Conservation (phyloP, 176 grass and related monocot species). For the Zizania latifolia region DNA sequence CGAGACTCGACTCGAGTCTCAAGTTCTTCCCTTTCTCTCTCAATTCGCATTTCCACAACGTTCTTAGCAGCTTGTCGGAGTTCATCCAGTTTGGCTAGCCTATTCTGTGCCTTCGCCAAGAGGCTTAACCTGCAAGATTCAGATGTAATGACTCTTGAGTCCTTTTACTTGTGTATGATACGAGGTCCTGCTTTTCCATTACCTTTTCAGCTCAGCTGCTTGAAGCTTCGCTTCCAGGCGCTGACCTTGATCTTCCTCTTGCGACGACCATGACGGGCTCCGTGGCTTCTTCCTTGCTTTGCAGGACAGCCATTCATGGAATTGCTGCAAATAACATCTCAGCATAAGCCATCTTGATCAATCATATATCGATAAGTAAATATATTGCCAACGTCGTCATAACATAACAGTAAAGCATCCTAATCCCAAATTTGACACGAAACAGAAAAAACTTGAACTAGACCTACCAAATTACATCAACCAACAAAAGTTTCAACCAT, state of each 20-base stretch:
- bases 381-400: neutral
- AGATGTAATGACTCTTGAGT: neutral
- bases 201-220: slow-evolving; percentile 96
- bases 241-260: slow-evolving; percentile 87
- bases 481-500: slow-evolving; percentile 11
- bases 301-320: slow-evolving; percentile 83
- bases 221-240: slow-evolving; percentile 81
- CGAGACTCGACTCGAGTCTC: slow-evolving; percentile 82
- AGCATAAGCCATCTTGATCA: neutral
- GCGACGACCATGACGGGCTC: slow-evolving; percentile 96
- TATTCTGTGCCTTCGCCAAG: slow-evolving; percentile 69
- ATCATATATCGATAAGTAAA: neutral
- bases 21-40: slow-evolving; percentile 87
- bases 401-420: neutral
- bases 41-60: slow-evolving; percentile 66
- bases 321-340: slow-evolving; percentile 65
- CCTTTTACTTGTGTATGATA: neutral
- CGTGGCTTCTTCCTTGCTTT: slow-evolving; percentile 93
- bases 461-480: slow-evolving; percentile 15
- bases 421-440: neutral
- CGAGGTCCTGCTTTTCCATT: neutral
- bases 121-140: slow-evolving; percentile 55
- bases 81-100: slow-evolving; percentile 77
- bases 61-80: slow-evolving; percentile 82
- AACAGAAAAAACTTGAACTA: neutral